Conservation (phyloP, 108 stramenopile species). For the Nitzschia sp. region DNA sequence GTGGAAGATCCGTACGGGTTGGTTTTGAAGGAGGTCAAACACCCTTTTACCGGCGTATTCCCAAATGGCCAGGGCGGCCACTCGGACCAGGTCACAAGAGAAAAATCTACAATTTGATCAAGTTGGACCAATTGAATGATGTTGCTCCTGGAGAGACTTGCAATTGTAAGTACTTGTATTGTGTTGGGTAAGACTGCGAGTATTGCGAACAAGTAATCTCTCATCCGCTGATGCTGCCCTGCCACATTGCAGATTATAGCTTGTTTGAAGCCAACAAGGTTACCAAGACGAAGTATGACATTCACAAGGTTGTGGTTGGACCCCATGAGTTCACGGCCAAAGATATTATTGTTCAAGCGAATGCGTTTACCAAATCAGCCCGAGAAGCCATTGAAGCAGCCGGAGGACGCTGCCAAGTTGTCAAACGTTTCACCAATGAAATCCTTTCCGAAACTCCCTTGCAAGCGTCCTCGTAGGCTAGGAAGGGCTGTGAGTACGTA, state of each 20-base stretch:
- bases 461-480: conserved; percentile 5
- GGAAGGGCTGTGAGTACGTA: conserved; percentile 1
- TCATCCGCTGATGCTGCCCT: too few species aligned
- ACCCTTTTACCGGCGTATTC: conserved; percentile 92
- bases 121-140: conserved; percentile 80
- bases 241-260: conserved; percentile 69
- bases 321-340: conserved; percentile 76
- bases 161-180: conserved; percentile 40
- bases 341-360: conserved; percentile 94
- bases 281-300: conserved; percentile 83
- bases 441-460: not conserved
- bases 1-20: conserved; percentile 81
- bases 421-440: conserved; percentile 86
- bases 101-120: conserved; percentile 90
- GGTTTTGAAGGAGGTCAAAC: conserved; percentile 98
- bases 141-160: conserved; percentile 72
- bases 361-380: conserved; percentile 92
- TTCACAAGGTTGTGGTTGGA: conserved; percentile 93
- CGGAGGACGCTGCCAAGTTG: conserved; percentile 90
- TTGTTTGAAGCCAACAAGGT: conserved; percentile 64
- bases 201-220: too few species aligned
- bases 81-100: conserved; percentile 92
- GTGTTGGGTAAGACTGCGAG: not conserved
- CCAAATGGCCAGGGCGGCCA: conserved; percentile 91
- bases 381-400: conserved; percentile 89